A percentile compares a stretch with the other conserved stretches of the same genome.
phyloP scores from a whole-genome alignment of 164 flowering plant species.

The Vitis amurensis region DNA sequence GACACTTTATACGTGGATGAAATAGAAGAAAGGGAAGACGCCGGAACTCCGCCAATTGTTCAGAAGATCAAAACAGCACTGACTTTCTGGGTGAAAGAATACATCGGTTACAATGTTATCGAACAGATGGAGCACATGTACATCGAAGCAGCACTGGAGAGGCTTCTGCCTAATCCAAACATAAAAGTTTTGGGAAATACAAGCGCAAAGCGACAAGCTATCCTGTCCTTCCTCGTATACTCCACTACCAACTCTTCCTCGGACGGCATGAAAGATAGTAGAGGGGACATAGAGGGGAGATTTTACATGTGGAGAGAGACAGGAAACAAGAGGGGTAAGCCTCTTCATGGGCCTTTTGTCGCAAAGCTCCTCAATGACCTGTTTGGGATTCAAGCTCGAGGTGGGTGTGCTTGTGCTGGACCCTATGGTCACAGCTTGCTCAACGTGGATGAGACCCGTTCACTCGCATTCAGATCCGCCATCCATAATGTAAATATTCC shows the following conservation, averaged over 20 bases:
- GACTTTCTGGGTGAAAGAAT: slow-evolving; percentile 85
- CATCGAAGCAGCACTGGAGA: slow-evolving; percentile 51
- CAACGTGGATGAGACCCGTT: slow-evolving; percentile 33
- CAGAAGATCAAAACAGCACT: slow-evolving; percentile 70
- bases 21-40: slow-evolving; percentile 83
- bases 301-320: slow-evolving; percentile 46
- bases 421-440: slow-evolving; percentile 80
- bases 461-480: slow-evolving; percentile 45
- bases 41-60: slow-evolving; percentile 75
- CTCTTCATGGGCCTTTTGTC: slow-evolving; percentile 74
- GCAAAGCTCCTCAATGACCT: slow-evolving; percentile 80
- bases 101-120: slow-evolving; percentile 61
- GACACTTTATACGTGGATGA: slow-evolving; percentile 67
- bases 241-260: slow-evolving; percentile 31
- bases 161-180: slow-evolving; percentile 55
- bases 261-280: neutral
- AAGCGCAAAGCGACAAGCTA: slow-evolving; percentile 50
- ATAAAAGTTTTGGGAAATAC: slow-evolving; percentile 65
- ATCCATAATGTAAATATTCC: slow-evolving; percentile 48
- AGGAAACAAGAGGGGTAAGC: slow-evolving; percentile 51
- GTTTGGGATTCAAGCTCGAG: slow-evolving; percentile 89
- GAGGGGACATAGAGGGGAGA: neutral
- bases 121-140: slow-evolving; percentile 37
- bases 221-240: slow-evolving; percentile 69
- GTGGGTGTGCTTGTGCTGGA: slow-evolving; percentile 91